A percentile compares a stretch with the other conserved stretches of the same genome.
phyloP scores from a whole-genome alignment of 768 basidiomycete species.

The Hemileccinum impolitum region DNA sequence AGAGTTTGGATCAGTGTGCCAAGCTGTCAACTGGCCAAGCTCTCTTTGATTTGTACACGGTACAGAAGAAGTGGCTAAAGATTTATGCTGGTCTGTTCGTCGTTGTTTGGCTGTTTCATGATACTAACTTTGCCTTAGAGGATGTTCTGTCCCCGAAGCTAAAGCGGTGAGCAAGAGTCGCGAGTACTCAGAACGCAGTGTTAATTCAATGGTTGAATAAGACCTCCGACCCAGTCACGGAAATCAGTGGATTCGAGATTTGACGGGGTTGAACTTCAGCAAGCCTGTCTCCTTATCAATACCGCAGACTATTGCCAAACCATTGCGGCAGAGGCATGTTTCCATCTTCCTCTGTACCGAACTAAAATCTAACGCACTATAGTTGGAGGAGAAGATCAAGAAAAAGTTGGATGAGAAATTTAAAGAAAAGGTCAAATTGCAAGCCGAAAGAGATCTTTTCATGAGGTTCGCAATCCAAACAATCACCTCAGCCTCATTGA shows the following conservation, averaged over 20 bases:
- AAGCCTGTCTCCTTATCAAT: constrained; percentile 88
- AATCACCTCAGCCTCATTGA: not conserved
- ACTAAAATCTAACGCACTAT: constrained; percentile 3
- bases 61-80: constrained; percentile 93
- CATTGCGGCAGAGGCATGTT: constrained; percentile 77
- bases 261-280: constrained; percentile 71
- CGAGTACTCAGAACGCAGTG: not conserved
- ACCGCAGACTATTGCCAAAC: constrained; percentile 97
- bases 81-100: constrained; percentile 77
- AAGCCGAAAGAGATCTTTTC: constrained; percentile 85
- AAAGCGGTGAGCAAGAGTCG: constrained; percentile 53
- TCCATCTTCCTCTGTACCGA: not conserved
- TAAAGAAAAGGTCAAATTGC: constrained; percentile 77
- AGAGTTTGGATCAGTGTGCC: constrained; percentile 91
- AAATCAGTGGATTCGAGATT: constrained; percentile 78
- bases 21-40: constrained; percentile 84
- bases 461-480: constrained; percentile 54
- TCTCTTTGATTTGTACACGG: constrained; percentile 71
- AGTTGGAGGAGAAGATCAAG: constrained; percentile 92
- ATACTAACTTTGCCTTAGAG: constrained; percentile 47
- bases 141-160: constrained; percentile 76
- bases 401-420: constrained; percentile 75
- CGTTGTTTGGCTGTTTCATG: not conserved
- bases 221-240: constrained; percentile 43
- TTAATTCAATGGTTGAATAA: constrained; percentile 25